Conservation (phyloP, 305 asterid species). For the Salvia sclarea region DNA sequence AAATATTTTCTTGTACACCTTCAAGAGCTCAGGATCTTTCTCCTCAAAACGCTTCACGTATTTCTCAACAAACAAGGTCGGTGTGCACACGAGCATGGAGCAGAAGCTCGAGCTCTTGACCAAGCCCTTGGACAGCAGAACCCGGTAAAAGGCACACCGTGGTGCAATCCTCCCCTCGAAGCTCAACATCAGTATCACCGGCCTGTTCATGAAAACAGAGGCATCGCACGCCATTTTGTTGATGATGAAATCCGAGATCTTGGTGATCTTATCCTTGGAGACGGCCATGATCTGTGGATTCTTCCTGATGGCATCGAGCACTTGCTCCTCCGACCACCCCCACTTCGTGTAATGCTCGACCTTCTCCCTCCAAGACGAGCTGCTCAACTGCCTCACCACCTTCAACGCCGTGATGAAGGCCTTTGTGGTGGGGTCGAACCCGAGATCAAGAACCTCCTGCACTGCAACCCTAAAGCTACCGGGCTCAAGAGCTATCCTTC, state of each 20-base stretch:
- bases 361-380: constrained; percentile 26
- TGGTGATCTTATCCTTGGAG: constrained; percentile 17
- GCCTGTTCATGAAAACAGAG: neutral
- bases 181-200: neutral
- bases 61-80: neutral
- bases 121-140: constrained; percentile 12
- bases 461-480: neutral
- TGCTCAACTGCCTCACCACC: constrained; percentile 3
- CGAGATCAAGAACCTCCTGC: neutral
- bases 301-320: constrained; percentile 13
- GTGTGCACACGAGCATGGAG: neutral
- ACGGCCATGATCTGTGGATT: constrained; percentile 12
- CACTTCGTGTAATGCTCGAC: constrained; percentile 1
- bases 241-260: neutral
- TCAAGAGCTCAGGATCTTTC: constrained; percentile 5
- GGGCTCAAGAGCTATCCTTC: neutral
- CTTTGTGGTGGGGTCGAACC: neutral
- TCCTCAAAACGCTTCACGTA: neutral
- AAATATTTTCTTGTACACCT: constrained; percentile 15
- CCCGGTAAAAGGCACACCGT: constrained; percentile 19
- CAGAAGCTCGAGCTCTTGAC: neutral
- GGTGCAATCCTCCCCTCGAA: constrained; percentile 18
- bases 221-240: constrained; percentile 6
- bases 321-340: constrained; percentile 26
- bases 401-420: neutral